Evolutionary conservation across 2,329 filamentous ascomycete genomes (phyloP).

Genomic region (Escovopsis sp.): DNA sequence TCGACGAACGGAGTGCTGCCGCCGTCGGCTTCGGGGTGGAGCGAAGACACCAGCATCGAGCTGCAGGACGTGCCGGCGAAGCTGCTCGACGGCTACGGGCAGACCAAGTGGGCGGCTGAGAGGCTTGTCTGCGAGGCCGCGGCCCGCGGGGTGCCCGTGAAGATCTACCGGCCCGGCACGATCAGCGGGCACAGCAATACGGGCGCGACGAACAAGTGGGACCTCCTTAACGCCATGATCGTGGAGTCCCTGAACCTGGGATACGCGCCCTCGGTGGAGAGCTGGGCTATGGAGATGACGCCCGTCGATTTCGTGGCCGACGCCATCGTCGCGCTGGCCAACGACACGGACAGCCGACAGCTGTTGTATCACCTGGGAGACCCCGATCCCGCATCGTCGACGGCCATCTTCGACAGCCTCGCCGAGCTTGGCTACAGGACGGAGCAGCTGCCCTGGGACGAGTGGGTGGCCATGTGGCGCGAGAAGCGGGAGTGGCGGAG

Average conservation of each 20-base stretch:
- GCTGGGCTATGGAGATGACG: constrained; percentile 73
- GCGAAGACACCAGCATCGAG: constrained; percentile 51
- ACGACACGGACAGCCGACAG: constrained; percentile 46
- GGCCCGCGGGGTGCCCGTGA: constrained; percentile 52
- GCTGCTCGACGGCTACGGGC: constrained; percentile 59
- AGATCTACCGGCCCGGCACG: constrained; percentile 59
- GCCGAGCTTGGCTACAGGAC: constrained; percentile 57
- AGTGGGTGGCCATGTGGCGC: constrained; percentile 62
- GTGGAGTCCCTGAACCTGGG: constrained; percentile 65
- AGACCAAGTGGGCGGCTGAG: constrained; percentile 72
- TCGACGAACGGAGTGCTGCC: constrained; percentile 72
- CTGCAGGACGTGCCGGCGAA: constrained; percentile 55
- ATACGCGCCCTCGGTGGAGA: constrained; percentile 52
- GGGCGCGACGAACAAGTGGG: constrained; percentile 64
- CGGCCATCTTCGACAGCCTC: constrained; percentile 49
- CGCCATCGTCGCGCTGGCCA: constrained; percentile 55
- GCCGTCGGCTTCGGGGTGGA: constrained; percentile 54
- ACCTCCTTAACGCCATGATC: constrained; percentile 60
- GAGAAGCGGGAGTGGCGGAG: constrained; percentile 53
- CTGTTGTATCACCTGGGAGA: constrained; percentile 62
- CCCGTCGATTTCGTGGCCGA: constrained; percentile 70
- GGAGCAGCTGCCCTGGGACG: constrained; percentile 49
- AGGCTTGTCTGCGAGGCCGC: constrained; percentile 57
- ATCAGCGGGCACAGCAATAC: constrained; percentile 65
- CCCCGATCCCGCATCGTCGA: constrained; percentile 52